Percentiles rank a stretch among this genome's conserved stretches.
Evolutionary conservation across 1,284 basidiomycete species (phyloP).

Genomic region (Melampsora abietis-canadensis): DNA sequence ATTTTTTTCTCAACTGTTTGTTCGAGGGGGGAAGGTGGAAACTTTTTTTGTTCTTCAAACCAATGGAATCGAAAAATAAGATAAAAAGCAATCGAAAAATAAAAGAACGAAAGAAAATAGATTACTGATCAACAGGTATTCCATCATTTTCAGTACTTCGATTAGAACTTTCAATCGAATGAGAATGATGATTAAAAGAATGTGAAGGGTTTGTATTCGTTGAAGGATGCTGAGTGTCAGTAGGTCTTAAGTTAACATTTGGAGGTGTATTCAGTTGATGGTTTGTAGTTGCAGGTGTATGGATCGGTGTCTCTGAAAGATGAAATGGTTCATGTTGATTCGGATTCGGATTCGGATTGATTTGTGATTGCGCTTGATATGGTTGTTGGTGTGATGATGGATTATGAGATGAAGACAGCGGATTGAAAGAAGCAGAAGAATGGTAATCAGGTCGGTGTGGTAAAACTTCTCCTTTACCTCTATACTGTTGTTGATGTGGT

Average conservation of each 20-base stretch:
- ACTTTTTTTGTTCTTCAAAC: too few relatives aligned
- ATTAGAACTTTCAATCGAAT: too few relatives aligned
- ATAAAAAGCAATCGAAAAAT: background rate
- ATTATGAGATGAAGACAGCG: background rate
- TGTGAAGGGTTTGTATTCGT: too few relatives aligned
- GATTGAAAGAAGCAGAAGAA: constrained; percentile 11
- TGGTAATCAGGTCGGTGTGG: constrained; percentile 36
- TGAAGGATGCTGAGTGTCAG: too few relatives aligned
- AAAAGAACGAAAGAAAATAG: background rate
- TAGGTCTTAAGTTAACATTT: too few relatives aligned
- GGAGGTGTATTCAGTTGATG: too few relatives aligned
- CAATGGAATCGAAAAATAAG: background rate
- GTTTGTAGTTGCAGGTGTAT: too few relatives aligned
- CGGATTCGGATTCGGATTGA: background rate
- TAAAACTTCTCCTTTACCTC: constrained; percentile 36
- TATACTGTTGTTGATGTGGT: constrained; percentile 20
- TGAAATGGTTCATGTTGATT: background rate
- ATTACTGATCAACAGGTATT: too few relatives aligned
- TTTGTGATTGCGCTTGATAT: background rate
- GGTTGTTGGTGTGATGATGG: background rate
- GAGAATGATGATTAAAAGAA: too few relatives aligned
- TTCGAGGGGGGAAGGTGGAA: too few relatives aligned
- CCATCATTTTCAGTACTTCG: too few relatives aligned
- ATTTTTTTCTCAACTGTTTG: background rate
- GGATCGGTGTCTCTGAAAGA: background rate